Evolutionary conservation across 257 asterid species (phyloP), one percentile per base, ranked within the genome.

Genomic region (Solanum bulbocastanum): DNA sequence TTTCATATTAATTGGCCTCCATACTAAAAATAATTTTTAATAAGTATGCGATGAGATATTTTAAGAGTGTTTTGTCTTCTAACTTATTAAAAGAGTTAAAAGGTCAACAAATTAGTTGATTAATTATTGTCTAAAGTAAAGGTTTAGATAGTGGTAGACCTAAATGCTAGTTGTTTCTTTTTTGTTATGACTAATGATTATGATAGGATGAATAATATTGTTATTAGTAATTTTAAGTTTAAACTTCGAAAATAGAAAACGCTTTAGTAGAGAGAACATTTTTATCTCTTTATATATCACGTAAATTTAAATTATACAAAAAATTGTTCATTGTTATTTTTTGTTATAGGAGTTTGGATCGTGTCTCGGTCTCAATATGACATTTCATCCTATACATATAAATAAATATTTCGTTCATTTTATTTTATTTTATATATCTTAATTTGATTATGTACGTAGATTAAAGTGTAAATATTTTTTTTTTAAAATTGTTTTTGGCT

Each of bases 181-280:
- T 69, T 71, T 72, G 15, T 44, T 44, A 18, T 2, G 22, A 14
- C 11, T 12, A 66, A 27, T 5, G 4, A 66, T 66, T 66, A 12
- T 5, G 5, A 14, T 6, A 8, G 37, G 39, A 49, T 8, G 23
- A 16, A 32, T 1, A 0, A 33, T 16, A 15, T 71, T 3, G 8
- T 11, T 25, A 8, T 33, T 16, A 16, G 5, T 3, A 0, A 2
- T 32, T 2, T 32, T 16, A 36, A 6, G 1, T 12, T 66, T 5
- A 1, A 66, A 66, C 4, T 66, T 66, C 0, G 8, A 27, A 0
- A 62, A 62, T 1, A 62, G 8, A 4, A 62, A 62, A 62, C 0
- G 0, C 11, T 25, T 11, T 27, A 13, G 0, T 40, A 40, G 6
- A 13, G 0, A 66, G 2, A 68, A 6, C 0, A 3, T 0, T 27